phyloP scores from a whole-genome alignment of 495 filamentous ascomycete species.

The Entonaema liquescens region DNA sequence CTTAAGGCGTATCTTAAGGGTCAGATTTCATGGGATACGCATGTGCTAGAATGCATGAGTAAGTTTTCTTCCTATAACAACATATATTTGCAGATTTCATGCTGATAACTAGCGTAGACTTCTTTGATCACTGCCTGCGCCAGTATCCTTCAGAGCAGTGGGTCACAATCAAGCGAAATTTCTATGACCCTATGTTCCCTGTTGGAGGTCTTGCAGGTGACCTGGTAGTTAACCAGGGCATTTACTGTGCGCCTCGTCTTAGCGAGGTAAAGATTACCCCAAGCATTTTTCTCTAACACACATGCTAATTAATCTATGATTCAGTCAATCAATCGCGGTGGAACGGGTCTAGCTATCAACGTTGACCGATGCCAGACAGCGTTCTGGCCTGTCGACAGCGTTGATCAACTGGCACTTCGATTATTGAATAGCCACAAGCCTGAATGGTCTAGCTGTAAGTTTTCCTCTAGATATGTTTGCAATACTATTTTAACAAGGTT shows the following conservation, averaged over 20 bases:
- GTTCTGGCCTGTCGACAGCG: constrained; percentile 67
- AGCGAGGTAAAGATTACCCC: constrained; percentile 60
- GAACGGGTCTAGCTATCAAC: constrained; percentile 73
- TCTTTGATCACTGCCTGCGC: constrained; percentile 88
- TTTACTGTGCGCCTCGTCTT: constrained; percentile 81
- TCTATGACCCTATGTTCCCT: constrained; percentile 64
- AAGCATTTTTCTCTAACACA: background rate
- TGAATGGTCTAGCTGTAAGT: constrained; percentile 30
- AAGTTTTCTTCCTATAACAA: constrained; percentile 37
- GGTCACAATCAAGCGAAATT: constrained; percentile 76
- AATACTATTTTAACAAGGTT: constrained; percentile 1
- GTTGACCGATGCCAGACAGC: constrained; percentile 81
- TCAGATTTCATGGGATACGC: constrained; percentile 64
- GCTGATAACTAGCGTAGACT: too few relatives aligned
- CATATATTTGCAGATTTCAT: background rate
- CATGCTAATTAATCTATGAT: constrained; percentile 9
- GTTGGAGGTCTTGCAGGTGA: constrained; percentile 11
- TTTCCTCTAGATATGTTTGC: background rate
- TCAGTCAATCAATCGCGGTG: constrained; percentile 52
- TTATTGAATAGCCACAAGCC: constrained; percentile 23
- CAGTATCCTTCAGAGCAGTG: constrained; percentile 72
- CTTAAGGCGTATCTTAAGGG: constrained; percentile 72
- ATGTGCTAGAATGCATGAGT: constrained; percentile 81
- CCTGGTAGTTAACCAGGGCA: constrained; percentile 82
- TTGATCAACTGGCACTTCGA: constrained; percentile 40